A percentile compares a stretch with the other conserved stretches of the same genome.
Conservation (phyloP, 1,139 yeast species). For the Pneumocystis sp. region DNA sequence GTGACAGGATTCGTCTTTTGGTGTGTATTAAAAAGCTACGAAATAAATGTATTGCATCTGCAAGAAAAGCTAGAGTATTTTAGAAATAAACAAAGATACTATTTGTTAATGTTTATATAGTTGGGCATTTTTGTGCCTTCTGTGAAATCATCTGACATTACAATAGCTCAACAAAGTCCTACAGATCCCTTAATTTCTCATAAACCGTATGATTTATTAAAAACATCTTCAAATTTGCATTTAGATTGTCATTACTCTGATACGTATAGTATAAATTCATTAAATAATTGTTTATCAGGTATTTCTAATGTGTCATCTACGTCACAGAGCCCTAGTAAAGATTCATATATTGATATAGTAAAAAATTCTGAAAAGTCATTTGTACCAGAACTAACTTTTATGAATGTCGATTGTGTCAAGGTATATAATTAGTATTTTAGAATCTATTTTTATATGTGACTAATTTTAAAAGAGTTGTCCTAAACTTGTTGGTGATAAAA, state of each 20-base stretch:
- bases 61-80: constrained; percentile 1
- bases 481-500: constrained; percentile 46
- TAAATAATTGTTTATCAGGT: neutral
- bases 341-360: neutral
- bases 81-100: neutral
- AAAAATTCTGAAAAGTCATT: constrained; percentile 4
- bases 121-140: neutral
- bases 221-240: neutral
- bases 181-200: neutral
- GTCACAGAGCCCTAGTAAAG: neutral
- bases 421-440: neutral
- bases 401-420: neutral
- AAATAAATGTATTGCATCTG: constrained; percentile 12
- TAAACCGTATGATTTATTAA: neutral
- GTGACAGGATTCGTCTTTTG: constrained; percentile 61
- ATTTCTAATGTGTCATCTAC: neutral
- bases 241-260: neutral
- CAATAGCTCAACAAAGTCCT: neutral
- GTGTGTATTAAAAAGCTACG: constrained; percentile 30
- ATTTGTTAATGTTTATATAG: neutral
- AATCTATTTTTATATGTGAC: neutral
- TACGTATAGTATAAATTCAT: neutral
- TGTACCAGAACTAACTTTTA: constrained; percentile 4
- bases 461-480: constrained; percentile 29
- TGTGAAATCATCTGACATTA: neutral